Conservation (phyloP, 495 filamentous ascomycete species). For the Penicillium longicatenatum region DNA sequence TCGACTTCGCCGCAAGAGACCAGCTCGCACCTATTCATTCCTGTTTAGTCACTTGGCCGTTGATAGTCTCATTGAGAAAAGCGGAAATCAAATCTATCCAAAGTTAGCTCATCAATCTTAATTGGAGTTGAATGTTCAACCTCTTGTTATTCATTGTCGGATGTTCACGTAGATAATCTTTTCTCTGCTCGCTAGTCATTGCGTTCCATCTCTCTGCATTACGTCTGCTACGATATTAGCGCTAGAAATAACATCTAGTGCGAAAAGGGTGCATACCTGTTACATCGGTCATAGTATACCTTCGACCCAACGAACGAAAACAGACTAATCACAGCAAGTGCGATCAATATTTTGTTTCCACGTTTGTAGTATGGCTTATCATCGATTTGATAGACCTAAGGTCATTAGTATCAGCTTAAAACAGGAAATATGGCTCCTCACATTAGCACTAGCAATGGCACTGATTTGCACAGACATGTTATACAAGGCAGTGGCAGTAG, state of each 20-base stretch:
- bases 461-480: constrained; percentile 72
- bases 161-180: constrained; percentile 62
- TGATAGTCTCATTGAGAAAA: neutral
- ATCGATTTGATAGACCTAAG: constrained; percentile 58
- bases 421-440: constrained; percentile 21
- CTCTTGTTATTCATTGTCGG: constrained; percentile 69
- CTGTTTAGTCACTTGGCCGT: no score
- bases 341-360: constrained; percentile 63
- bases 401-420: neutral
- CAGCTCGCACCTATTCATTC: constrained; percentile 80
- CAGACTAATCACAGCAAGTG: constrained; percentile 4
- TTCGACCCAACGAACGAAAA: constrained; percentile 1
- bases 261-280: constrained; percentile 32
- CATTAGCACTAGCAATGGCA: constrained; percentile 58
- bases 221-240: constrained; percentile 18
- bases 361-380: constrained; percentile 65
- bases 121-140: constrained; percentile 11
- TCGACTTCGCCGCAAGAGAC: constrained; percentile 70
- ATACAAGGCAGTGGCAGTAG: constrained; percentile 62
- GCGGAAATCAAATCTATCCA: neutral
- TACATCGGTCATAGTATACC: constrained; percentile 60
- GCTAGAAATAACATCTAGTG: neutral
- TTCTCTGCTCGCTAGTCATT: constrained; percentile 61
- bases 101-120: neutral
- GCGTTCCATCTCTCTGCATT: constrained; percentile 50